phyloP scores from a whole-genome alignment of 805 yeast genomes.

The Danielia reshetovae region DNA sequence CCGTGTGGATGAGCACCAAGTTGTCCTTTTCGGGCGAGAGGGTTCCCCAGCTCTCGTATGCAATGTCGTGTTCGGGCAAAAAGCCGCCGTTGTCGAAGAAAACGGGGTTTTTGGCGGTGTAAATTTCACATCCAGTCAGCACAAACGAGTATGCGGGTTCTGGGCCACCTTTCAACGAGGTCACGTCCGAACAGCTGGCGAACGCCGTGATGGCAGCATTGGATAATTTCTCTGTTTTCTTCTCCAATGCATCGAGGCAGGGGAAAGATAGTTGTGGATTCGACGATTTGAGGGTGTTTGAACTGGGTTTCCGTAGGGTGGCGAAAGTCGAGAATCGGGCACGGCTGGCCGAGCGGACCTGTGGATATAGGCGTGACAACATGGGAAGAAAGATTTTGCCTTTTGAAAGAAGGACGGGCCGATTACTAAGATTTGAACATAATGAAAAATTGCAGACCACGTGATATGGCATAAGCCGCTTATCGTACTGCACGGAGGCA shows the following conservation, averaged over 20 bases:
- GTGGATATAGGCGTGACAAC: too few relatives aligned
- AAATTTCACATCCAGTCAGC: conserved; percentile 62
- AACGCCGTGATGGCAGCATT: conserved; percentile 12
- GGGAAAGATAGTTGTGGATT: conserved; percentile 77
- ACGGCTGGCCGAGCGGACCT: too few relatives aligned
- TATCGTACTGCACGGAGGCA: conserved; percentile 4
- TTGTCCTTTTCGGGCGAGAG: conserved; percentile 62
- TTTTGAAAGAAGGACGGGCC: too few relatives aligned
- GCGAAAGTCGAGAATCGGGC: background rate
- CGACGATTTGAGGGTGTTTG: conserved; percentile 23
- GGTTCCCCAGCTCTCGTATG: conserved; percentile 90
- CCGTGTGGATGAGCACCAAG: conserved; percentile 81
- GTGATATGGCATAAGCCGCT: conserved; percentile 5
- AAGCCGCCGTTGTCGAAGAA: conserved; percentile 79
- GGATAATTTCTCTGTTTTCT: conserved; percentile 38
- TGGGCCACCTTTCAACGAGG: conserved; percentile 62
- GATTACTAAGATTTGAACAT: too few relatives aligned
- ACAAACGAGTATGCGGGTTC: conserved; percentile 80
- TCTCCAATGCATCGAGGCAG: conserved; percentile 75
- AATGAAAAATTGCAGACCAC: conserved; percentile 2
- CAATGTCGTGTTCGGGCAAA: conserved; percentile 72
- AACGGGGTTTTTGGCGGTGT: conserved; percentile 52
- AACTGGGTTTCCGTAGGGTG: conserved; percentile 6
- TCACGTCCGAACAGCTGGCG: conserved; percentile 8
- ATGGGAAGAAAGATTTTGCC: too few relatives aligned